phyloP scores from a whole-genome alignment of 768 basidiomycete species.

The Hebeloma cylindrosporum region DNA sequence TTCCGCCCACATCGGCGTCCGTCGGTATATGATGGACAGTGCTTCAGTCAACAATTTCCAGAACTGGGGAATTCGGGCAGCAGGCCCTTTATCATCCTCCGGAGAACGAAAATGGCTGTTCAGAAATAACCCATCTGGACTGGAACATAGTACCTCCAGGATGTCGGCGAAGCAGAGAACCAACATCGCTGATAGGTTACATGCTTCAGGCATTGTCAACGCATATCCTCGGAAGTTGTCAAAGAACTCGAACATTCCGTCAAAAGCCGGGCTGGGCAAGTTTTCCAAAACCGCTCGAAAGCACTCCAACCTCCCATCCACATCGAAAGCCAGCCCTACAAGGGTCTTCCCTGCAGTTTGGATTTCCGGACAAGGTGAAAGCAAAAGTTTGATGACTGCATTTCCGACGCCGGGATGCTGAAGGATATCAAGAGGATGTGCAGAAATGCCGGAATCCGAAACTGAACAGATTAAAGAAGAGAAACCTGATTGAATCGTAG shows the following conservation, averaged over 20 bases:
- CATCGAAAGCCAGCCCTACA: slow-evolving; percentile 85
- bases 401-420: slow-evolving; percentile 54
- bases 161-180: slow-evolving; percentile 93
- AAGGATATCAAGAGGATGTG: slow-evolving; percentile 56
- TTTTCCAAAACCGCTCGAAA: slow-evolving; percentile 76
- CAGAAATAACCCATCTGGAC: slow-evolving; percentile 69
- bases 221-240: slow-evolving; percentile 64
- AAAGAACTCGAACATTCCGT: slow-evolving; percentile 72
- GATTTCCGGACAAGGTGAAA: slow-evolving; percentile 79
- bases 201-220: slow-evolving; percentile 74
- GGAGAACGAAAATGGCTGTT: slow-evolving; percentile 49
- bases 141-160: slow-evolving; percentile 81
- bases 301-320: slow-evolving; percentile 86
- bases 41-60: slow-evolving; percentile 84
- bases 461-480: slow-evolving; percentile 60
- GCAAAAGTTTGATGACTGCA: slow-evolving; percentile 63
- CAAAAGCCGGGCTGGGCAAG: slow-evolving; percentile 61
- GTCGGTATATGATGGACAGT: slow-evolving; percentile 81
- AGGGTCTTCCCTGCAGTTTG: slow-evolving; percentile 76
- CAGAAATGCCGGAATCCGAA: slow-evolving; percentile 58
- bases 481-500: slow-evolving; percentile 60
- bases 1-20: slow-evolving; percentile 79
- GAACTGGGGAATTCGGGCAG: slow-evolving; percentile 59
- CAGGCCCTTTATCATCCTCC: slow-evolving; percentile 43
- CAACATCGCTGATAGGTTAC: slow-evolving; percentile 82